Conservation (phyloP, 148 eudicot genomes). For the Chenopodium album region DNA sequence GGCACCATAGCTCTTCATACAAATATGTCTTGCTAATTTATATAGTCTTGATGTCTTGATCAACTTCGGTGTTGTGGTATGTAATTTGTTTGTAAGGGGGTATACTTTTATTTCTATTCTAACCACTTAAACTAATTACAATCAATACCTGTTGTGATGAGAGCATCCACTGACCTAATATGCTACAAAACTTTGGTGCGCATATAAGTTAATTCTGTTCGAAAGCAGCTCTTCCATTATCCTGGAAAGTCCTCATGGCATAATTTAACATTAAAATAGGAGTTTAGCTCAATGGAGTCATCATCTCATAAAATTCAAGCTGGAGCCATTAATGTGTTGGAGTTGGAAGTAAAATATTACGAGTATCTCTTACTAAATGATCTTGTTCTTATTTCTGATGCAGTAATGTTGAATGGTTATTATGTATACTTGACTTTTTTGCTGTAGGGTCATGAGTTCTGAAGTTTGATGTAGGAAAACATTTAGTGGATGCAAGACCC, state of each 20-base stretch:
- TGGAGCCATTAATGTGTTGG: background rate
- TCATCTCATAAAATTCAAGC: too few relatives aligned
- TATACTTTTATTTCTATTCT: too few relatives aligned
- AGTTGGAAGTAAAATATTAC: background rate
- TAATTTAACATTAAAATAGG: background rate
- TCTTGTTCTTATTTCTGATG: background rate
- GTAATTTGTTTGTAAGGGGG: too few relatives aligned
- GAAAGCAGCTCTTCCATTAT: background rate
- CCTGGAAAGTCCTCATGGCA: background rate
- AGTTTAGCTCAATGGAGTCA: background rate
- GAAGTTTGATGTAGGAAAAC: background rate
- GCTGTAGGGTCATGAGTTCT: background rate
- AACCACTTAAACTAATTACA: too few relatives aligned
- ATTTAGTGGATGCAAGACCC: background rate
- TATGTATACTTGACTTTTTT: too few relatives aligned
- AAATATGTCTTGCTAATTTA: background rate
- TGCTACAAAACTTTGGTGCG: too few relatives aligned
- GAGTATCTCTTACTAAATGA: background rate
- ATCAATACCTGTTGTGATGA: too few relatives aligned
- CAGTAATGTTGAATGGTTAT: too few relatives aligned
- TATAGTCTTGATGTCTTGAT: background rate
- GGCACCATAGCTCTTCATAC: background rate
- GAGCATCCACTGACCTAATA: too few relatives aligned
- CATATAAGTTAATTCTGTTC: too few relatives aligned
- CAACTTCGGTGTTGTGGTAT: background rate